phyloP scores from a whole-genome alignment of 176 grass and related monocot genomes.

The Saccharum spontaneum region DNA sequence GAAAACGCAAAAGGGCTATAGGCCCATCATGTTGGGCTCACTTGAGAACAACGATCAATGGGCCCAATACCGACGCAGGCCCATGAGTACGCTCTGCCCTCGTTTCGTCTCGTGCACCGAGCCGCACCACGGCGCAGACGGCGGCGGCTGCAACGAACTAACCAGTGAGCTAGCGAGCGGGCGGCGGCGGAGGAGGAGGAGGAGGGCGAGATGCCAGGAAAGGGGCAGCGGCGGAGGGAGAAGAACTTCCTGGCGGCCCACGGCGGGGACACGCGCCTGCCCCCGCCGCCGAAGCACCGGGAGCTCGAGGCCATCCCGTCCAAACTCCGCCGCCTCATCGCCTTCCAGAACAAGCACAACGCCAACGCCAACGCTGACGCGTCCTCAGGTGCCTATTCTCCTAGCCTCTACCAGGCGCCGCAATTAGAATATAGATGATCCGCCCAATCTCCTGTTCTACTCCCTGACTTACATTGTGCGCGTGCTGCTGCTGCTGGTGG shows the following conservation, averaged over 20 bases:
- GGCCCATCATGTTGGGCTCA: neutral
- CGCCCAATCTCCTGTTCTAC: neutral
- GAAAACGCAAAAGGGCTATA: neutral
- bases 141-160: conserved; percentile 10
- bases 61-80: neutral
- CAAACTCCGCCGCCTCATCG: conserved; percentile 85
- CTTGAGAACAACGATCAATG: neutral
- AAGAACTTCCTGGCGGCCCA: conserved; percentile 87
- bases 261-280: conserved; percentile 50
- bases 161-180: neutral
- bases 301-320: conserved; percentile 84
- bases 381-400: conserved; percentile 14
- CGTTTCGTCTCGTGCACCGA: neutral
- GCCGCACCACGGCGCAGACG: neutral
- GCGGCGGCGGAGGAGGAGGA: neutral
- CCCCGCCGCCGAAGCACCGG: conserved; percentile 70
- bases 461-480: neutral
- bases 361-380: neutral
- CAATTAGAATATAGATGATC: neutral
- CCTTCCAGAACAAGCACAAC: conserved; percentile 55
- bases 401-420: neutral
- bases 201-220: conserved; percentile 60
- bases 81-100: neutral
- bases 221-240: conserved; percentile 75
- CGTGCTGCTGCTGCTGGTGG: neutral